phyloP scores from a whole-genome alignment of 2,329 filamentous ascomycete genomes.

The Colletotrichum tamarilloi region DNA sequence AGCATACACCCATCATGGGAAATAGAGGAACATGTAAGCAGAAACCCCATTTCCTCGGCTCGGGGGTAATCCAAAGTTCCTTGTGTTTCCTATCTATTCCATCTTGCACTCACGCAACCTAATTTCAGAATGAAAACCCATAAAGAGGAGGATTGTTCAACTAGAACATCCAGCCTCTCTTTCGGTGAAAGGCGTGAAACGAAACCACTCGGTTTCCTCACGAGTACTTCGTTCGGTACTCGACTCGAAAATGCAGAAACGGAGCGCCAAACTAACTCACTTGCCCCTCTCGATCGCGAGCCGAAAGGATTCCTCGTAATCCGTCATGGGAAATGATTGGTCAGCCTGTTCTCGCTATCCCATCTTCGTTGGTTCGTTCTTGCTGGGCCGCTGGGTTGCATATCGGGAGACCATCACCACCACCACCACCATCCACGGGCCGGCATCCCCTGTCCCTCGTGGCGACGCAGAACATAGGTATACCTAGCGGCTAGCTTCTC shows the following conservation, averaged over 20 bases:
- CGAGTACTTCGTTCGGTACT: background rate
- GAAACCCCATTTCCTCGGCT: background rate
- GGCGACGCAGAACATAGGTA: constrained; percentile 2
- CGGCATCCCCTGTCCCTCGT: background rate
- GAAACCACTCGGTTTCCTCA: constrained; percentile 11
- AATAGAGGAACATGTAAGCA: background rate
- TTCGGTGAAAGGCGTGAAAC: background rate
- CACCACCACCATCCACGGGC: background rate
- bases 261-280: background rate
- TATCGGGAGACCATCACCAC: constrained; percentile 11
- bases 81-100: background rate
- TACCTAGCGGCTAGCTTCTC: too few species aligned
- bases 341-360: background rate
- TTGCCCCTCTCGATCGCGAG: constrained; percentile 13
- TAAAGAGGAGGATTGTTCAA: background rate
- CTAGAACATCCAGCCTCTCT: background rate
- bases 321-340: background rate
- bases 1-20: background rate
- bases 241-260: background rate
- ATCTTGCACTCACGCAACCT: background rate
- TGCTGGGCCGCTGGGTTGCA: constrained; percentile 29
- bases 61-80: background rate
- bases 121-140: background rate
- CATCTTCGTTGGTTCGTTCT: constrained; percentile 8
- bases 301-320: background rate